These are phyloP conservation scores for Alternaria dauci DNA, from an alignment of 2,329 filamentous ascomycete species.

Conservation along the genomic window DNA sequence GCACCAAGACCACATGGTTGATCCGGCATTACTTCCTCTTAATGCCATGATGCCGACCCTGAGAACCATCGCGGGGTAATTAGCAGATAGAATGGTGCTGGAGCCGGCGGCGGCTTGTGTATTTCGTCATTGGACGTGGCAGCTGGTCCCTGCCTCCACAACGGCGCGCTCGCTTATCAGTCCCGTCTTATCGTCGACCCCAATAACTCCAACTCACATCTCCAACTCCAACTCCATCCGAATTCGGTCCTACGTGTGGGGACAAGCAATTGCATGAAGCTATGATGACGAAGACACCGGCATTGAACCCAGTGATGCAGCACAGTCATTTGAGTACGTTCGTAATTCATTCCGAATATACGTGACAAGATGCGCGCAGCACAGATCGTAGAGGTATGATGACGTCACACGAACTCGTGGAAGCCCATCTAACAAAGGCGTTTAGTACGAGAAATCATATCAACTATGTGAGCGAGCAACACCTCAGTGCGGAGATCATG, in stretches of 20 bases:
- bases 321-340: background rate
- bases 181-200: conserved; percentile 9
- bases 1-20: background rate
- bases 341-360: background rate
- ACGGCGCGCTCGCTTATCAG: background rate
- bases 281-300: background rate
- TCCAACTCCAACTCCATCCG: conserved; percentile 7
- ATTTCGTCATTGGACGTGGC: conserved; percentile 1
- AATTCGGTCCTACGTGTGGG: background rate
- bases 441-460: conserved; percentile 29
- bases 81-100: conserved; percentile 9
- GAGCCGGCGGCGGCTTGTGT: conserved; percentile 14
- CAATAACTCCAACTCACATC: conserved; percentile 5
- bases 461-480: conserved; percentile 23
- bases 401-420: conserved; percentile 11
- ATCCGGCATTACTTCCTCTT: conserved; percentile 9
- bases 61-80: conserved; percentile 23
- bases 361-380: conserved; percentile 29
- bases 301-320: background rate
- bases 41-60: conserved; percentile 8
- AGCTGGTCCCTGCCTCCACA: conserved; percentile 1
- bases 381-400: conserved; percentile 26
- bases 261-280: background rate
- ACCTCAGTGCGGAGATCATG: conserved; percentile 29
- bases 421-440: background rate